Conservation (phyloP, 2,329 filamentous ascomycete genomes). For the Apiospora arundinis region DNA sequence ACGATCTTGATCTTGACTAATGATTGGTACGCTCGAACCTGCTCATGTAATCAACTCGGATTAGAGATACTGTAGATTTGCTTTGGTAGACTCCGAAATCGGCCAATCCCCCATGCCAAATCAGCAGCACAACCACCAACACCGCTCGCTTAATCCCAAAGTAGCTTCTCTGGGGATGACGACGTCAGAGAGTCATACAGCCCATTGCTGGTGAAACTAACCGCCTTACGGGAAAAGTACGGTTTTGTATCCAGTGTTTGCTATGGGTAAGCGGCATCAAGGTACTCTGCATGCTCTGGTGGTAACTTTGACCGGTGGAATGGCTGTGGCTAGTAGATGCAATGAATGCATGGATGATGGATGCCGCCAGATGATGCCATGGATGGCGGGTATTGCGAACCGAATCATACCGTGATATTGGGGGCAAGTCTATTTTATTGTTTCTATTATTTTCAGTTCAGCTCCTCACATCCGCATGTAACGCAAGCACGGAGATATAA, state of each 20-base stretch:
- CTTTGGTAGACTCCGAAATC: background rate
- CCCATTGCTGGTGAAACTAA: background rate
- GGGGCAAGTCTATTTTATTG: background rate
- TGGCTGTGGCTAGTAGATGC: too few relatives aligned
- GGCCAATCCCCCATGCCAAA: background rate
- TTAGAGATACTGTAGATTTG: too few relatives aligned
- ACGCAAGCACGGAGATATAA: background rate
- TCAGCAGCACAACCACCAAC: background rate
- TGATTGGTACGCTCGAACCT: background rate
- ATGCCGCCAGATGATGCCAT: slow-evolving; percentile 6
- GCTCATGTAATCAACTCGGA: slow-evolving; percentile 8
- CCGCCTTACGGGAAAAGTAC: background rate
- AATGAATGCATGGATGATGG: background rate
- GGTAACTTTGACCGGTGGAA: background rate
- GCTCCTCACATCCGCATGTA: background rate
- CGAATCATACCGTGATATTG: background rate
- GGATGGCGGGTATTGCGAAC: background rate
- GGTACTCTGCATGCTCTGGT: background rate
- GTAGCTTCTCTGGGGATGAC: background rate
- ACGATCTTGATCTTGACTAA: background rate
- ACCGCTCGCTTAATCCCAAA: background rate
- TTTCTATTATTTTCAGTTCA: background rate
- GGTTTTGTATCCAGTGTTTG: background rate
- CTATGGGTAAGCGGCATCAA: slow-evolving; percentile 1
- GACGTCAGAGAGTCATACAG: background rate